Conservation (phyloP, 192 early-diverging fungal genomes). For the Entrophospora sp. region DNA sequence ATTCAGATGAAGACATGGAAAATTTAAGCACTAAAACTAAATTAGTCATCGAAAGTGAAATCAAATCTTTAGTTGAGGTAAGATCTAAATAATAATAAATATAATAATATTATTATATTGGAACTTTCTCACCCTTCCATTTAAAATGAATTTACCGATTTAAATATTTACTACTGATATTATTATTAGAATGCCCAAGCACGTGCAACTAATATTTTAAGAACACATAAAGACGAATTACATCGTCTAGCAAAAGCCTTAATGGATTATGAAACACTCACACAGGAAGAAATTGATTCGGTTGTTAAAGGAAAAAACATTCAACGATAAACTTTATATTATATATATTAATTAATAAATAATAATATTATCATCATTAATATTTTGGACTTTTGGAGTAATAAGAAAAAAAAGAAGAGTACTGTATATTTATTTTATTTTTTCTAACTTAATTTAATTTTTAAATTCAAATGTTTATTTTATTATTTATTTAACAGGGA, state of each 20-base stretch:
- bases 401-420: no score
- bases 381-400: no score
- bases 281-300: conserved; percentile 75
- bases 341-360: no score
- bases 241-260: conserved; percentile 87
- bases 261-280: conserved; percentile 90
- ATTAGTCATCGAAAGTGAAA: conserved; percentile 76
- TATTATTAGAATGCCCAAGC: conserved; percentile 46
- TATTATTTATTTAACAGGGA: no score
- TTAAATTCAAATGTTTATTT: no score
- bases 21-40: conserved; percentile 67
- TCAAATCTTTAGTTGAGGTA: conserved; percentile 67
- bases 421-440: no score
- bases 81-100: conserved; percentile 20
- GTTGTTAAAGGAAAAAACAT: conserved; percentile 63
- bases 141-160: no score
- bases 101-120: neutral
- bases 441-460: no score
- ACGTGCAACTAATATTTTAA: conserved; percentile 66
- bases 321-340: conserved; percentile 37
- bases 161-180: no score
- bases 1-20: conserved; percentile 65
- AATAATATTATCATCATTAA: no score
- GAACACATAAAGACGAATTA: conserved; percentile 73
- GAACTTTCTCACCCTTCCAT: no score